These are phyloP conservation scores for Trypanosoma conorhini DNA, from an alignment of 208 protist genomes.

Conservation along the genomic window DNA sequence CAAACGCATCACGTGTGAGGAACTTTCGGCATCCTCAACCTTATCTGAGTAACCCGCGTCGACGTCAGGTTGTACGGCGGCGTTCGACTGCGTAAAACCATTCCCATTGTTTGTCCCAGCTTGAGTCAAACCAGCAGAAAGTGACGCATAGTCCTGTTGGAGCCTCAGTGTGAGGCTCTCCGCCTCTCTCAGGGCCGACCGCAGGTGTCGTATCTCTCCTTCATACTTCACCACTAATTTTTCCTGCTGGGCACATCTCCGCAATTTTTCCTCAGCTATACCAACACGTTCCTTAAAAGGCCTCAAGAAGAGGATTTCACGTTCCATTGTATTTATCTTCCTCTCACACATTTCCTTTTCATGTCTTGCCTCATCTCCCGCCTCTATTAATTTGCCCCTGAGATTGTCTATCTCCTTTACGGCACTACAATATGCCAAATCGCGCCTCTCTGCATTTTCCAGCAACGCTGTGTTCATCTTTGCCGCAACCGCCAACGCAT, in stretches of 20 bases:
- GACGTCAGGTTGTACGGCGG: not conserved
- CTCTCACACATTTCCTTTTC: constrained; percentile 12
- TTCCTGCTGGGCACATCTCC: constrained; percentile 3
- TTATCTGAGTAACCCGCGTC: constrained; percentile 1
- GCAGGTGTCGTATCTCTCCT: constrained; percentile 2
- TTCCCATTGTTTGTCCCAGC: not conserved
- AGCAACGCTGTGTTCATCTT: constrained; percentile 17
- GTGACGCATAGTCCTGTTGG: constrained; percentile 1
- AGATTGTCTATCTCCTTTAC: constrained; percentile 19
- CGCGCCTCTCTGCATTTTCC: constrained; percentile 20
- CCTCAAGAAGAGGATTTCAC: constrained; percentile 7
- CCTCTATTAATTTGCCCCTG: not conserved
- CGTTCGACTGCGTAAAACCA: constrained; percentile 2
- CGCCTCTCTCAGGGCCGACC: not conserved
- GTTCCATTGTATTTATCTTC: constrained; percentile 12
- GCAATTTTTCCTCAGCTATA: not conserved
- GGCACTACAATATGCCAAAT: constrained; percentile 11
- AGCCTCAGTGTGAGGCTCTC: not conserved
- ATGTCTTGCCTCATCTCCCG: not conserved
- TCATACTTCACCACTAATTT: not conserved
- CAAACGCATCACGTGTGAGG: not conserved
- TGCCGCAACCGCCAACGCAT: constrained; percentile 9
- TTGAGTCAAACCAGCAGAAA: not conserved
- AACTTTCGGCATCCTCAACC: not conserved
- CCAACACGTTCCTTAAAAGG: constrained; percentile 1